Evolutionary conservation across 2,329 filamentous ascomycete genomes (phyloP), one percentile per base, ranked within the genome.

Genomic region (Arthrinium puccinioides): DNA sequence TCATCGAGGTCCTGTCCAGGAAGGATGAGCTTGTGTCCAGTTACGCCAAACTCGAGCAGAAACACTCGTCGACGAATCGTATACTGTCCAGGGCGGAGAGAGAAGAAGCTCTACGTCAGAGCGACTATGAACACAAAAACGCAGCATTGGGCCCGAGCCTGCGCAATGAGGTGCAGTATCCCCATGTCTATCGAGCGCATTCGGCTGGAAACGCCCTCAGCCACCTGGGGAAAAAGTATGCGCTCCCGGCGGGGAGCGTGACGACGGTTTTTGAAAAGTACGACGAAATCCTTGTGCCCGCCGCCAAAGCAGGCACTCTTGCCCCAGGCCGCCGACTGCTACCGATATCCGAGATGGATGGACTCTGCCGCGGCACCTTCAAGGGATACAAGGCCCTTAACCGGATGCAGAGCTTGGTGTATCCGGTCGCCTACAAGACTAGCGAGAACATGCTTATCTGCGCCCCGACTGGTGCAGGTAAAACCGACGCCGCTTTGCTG

Each of bases 401-500:
- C 55, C 83, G 94, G 20, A 98, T 98, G 94, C 92, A 98, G 64
- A 97, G 89, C 57, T 70, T 98, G 32, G 86, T 97, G 1, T 95
- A 95, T 52, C 88, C 88, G 1, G 87, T 98, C 5, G 92, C 89
- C 0, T 97, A 98, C 64, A 87, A 83, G 57, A 96, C 87, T 3
- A 95, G 81, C 54, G 92, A 98, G 63, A 98, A 98, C 50, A 96
- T 98, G 90, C 76, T 98, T 36, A 94, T 98, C 42, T 98, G 92
- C 61, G 92, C 92, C 16, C 92, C 92, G 5, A 98, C 92, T 37
- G 92, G 92, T 77, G 89, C 89, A 43, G 92, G 92, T 78, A 98
- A 98, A 73, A 98, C 92, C 2, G 92, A 98, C 62, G 92, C 90
- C 21, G 94, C 92, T 8, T 94, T 98, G 89, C 73, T 98, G 48